phyloP scores from a whole-genome alignment of 345 rosid genomes.

The Clarkia xantiana region DNA sequence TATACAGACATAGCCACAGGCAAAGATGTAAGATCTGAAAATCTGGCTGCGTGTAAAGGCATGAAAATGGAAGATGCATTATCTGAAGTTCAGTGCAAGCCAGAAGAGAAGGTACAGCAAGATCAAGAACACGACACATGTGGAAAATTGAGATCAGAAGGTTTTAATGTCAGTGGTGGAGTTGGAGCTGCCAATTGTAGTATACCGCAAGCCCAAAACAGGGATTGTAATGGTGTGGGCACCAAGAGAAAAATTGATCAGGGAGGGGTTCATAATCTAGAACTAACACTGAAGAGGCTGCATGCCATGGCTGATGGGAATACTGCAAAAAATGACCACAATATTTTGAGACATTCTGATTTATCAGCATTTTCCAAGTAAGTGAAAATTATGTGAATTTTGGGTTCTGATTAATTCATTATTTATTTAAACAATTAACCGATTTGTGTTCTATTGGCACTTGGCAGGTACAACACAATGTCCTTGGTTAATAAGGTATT shows the following conservation, averaged over 20 bases:
- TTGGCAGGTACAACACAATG: slow-evolving; percentile 41
- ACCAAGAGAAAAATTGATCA: slow-evolving; percentile 16
- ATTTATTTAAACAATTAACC: not conserved
- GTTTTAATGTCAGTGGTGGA: no score
- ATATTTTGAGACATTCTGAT: slow-evolving; percentile 46
- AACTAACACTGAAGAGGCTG: slow-evolving; percentile 26
- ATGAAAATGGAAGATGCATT: no score
- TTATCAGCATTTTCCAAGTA: slow-evolving; percentile 70
- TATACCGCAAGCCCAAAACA: no score
- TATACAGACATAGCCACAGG: no score
- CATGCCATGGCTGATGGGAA: slow-evolving; percentile 24
- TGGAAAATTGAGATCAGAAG: no score
- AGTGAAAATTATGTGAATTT: slow-evolving; percentile 9
- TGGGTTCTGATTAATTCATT: slow-evolving; percentile 8
- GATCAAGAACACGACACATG: no score
- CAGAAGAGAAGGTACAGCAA: no score
- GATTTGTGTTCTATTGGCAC: not conserved
- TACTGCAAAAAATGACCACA: slow-evolving; percentile 24
- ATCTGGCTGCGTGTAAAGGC: no score
- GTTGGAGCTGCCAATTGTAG: no score
- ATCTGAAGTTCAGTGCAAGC: no score
- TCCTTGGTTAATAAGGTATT: slow-evolving; percentile 51
- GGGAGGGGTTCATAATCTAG: slow-evolving; percentile 27
- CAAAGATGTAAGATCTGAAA: no score
- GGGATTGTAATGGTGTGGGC: no score